phyloP scores from a whole-genome alignment of 805 yeast genomes.

The Metschnikowia baotianmanensis region DNA sequence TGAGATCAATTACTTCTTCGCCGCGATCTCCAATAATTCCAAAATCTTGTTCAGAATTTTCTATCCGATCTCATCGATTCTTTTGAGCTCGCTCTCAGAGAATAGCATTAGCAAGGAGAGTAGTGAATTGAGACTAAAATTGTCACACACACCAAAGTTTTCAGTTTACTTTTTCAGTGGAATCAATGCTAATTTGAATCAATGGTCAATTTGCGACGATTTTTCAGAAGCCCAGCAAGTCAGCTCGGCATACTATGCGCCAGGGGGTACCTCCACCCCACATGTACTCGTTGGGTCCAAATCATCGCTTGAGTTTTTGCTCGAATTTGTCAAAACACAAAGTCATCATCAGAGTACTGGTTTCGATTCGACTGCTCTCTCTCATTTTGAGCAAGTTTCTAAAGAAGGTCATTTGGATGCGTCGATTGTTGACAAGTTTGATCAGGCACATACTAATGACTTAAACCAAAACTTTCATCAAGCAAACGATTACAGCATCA shows the following conservation, averaged over 20 bases:
- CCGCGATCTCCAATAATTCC: slow-evolving; percentile 65
- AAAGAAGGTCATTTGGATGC: slow-evolving; percentile 1
- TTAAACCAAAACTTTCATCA: background rate
- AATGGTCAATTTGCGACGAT: slow-evolving; percentile 82
- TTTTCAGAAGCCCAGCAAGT: slow-evolving; percentile 84
- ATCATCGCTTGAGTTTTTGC: slow-evolving; percentile 50
- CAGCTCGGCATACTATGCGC: slow-evolving; percentile 56
- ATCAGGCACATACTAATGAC: background rate
- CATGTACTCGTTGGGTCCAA: slow-evolving; percentile 64
- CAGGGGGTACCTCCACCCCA: slow-evolving; percentile 57
- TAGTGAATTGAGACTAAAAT: slow-evolving; percentile 48
- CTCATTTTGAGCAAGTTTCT: background rate
- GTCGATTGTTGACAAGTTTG: background rate
- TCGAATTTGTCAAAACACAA: slow-evolving; percentile 50
- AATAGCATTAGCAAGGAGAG: slow-evolving; percentile 41
- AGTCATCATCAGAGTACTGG: slow-evolving; percentile 16
- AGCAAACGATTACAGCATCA: slow-evolving; percentile 10
- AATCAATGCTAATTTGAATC: slow-evolving; percentile 51
- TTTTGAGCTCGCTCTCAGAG: slow-evolving; percentile 55
- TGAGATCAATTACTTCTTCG: slow-evolving; percentile 76
- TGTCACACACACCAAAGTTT: slow-evolving; percentile 67
- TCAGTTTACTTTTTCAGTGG: slow-evolving; percentile 71
- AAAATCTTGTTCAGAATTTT: slow-evolving; percentile 71
- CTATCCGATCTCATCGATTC: slow-evolving; percentile 61
- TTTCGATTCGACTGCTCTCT: background rate